These are phyloP conservation scores for Aspergillus sp. DNA, from an alignment of 2,329 filamentous ascomycete species.

Conservation along the genomic window DNA sequence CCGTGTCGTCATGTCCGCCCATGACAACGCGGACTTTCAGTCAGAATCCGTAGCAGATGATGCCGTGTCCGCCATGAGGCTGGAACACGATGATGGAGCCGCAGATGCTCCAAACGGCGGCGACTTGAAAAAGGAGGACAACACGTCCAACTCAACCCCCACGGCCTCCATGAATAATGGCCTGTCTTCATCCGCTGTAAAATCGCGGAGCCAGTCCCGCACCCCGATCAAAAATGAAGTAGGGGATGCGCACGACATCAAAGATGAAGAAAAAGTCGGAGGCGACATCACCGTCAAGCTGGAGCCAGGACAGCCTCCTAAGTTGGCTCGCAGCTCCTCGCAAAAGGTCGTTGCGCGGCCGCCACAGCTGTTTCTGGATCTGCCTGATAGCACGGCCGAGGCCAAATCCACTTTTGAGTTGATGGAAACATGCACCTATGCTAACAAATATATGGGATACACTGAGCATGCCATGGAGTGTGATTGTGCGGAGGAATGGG, in stretches of 20 bases:
- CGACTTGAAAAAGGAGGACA: conserved; percentile 15
- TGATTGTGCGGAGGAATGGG: conserved; percentile 91
- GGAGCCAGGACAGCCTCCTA: conserved; percentile 63
- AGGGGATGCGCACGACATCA: conserved; percentile 15
- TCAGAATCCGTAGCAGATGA: conserved; percentile 28
- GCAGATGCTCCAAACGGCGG: conserved; percentile 22
- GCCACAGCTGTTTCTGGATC: conserved; percentile 64
- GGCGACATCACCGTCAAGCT: conserved; percentile 60
- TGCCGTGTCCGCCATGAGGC: conserved; percentile 33
- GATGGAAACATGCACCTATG: conserved; percentile 83
- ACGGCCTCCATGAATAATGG: conserved; percentile 10
- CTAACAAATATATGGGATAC: conserved; percentile 82
- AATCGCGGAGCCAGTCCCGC: conserved; percentile 18
- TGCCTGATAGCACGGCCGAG: conserved; percentile 73
- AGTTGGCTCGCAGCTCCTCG: conserved; percentile 67
- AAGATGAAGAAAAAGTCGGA: conserved; percentile 50
- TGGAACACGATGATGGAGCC: conserved; percentile 20
- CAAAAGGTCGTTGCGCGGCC: conserved; percentile 63
- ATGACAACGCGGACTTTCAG: conserved; percentile 37
- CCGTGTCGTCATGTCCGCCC: conserved; percentile 39
- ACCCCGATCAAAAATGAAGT: conserved; percentile 27
- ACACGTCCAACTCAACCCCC: conserved; percentile 11
- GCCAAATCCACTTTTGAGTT: conserved; percentile 73
- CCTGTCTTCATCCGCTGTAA: conserved; percentile 13
- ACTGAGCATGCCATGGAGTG: conserved; percentile 93